A percentile compares a stretch with the other conserved stretches of the same genome.
These are phyloP conservation scores for Ceratobasidium sp. DNA, from an alignment of 1,284 basidiomycete genomes.

Conservation along the genomic window DNA sequence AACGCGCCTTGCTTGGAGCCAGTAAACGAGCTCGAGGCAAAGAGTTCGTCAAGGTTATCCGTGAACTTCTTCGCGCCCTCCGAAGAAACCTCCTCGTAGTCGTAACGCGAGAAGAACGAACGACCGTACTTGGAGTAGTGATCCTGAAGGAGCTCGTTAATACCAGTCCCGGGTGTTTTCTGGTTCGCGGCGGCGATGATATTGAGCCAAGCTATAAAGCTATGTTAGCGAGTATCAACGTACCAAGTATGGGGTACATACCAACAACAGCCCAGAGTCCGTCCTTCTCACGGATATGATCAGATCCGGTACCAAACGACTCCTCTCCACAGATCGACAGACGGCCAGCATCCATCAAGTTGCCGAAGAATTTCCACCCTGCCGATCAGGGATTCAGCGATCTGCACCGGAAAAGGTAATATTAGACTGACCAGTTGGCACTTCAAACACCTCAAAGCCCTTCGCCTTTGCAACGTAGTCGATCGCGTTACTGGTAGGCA, in stretches of 20 bases:
- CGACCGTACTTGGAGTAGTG: conserved; percentile 96
- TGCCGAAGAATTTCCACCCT: conserved; percentile 99
- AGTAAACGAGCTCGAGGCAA: conserved; percentile 68
- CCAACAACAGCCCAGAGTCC: conserved; percentile 97
- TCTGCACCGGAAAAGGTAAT: not conserved
- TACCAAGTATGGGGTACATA: conserved; percentile 56
- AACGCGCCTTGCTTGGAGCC: conserved; percentile 68
- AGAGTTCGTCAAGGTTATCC: conserved; percentile 78
- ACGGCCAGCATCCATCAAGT: conserved; percentile 98
- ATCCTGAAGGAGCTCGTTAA: conserved; percentile 88
- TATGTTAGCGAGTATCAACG: conserved; percentile 30
- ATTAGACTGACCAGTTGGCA: conserved; percentile 84
- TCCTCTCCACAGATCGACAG: conserved; percentile 99
- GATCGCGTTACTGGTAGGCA: conserved; percentile 98
- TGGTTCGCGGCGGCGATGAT: conserved; percentile 95
- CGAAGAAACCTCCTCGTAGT: conserved; percentile 97
- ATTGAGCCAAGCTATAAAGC: conserved; percentile 89
- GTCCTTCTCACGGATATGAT: conserved; percentile 99
- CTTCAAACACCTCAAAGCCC: conserved; percentile 94
- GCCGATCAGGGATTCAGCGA: conserved; percentile 23
- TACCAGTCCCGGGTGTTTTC: conserved; percentile 81
- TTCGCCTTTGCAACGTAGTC: conserved; percentile 97
- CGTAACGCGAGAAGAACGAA: conserved; percentile 98
- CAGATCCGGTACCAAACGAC: conserved; percentile 99
- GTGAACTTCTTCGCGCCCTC: conserved; percentile 92